Percentiles rank a stretch among this genome's conserved stretches.
These are phyloP conservation scores for Lactifluus piperatus DNA, from an alignment of 768 basidiomycete species.

Conservation along the genomic window DNA sequence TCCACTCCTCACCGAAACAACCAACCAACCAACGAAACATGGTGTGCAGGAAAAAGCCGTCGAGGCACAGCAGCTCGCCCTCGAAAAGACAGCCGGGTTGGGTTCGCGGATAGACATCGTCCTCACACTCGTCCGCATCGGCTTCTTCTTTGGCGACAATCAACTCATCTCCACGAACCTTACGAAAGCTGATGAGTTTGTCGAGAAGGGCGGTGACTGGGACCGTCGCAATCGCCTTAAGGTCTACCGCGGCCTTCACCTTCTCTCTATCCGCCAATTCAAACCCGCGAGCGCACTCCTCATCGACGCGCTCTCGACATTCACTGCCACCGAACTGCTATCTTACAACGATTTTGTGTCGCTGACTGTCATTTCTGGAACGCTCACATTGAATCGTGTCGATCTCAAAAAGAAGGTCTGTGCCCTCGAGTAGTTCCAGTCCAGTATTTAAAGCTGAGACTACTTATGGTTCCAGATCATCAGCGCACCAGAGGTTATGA, in stretches of 20 bases:
- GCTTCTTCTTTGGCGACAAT: slow-evolving; percentile 82
- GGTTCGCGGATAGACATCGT: slow-evolving; percentile 92
- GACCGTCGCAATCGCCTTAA: slow-evolving; percentile 94
- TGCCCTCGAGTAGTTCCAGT: background rate
- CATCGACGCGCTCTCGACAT: slow-evolving; percentile 87
- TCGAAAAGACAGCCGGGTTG: slow-evolving; percentile 87
- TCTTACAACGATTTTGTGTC: slow-evolving; percentile 86
- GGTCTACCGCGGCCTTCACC: slow-evolving; percentile 85
- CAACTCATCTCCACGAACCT: slow-evolving; percentile 63
- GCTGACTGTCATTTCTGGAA: slow-evolving; percentile 71
- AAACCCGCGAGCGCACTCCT: slow-evolving; percentile 77
- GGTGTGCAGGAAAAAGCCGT: slow-evolving; percentile 62
- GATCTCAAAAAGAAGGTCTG: slow-evolving; percentile 87
- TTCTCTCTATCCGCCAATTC: slow-evolving; percentile 86
- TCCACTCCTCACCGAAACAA: background rate
- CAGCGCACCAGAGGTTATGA: slow-evolving; percentile 77
- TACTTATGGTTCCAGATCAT: slow-evolving; percentile 49
- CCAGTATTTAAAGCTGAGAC: background rate
- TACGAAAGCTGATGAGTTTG: slow-evolving; percentile 75
- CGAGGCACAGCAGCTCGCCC: slow-evolving; percentile 70
- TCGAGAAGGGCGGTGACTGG: slow-evolving; percentile 97
- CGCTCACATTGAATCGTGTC: slow-evolving; percentile 66
- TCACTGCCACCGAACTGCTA: slow-evolving; percentile 86
- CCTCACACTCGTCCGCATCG: slow-evolving; percentile 80
- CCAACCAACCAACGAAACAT: background rate